phyloP scores from a whole-genome alignment of 176 grass and related monocot species.

The Oryza brachyantha region DNA sequence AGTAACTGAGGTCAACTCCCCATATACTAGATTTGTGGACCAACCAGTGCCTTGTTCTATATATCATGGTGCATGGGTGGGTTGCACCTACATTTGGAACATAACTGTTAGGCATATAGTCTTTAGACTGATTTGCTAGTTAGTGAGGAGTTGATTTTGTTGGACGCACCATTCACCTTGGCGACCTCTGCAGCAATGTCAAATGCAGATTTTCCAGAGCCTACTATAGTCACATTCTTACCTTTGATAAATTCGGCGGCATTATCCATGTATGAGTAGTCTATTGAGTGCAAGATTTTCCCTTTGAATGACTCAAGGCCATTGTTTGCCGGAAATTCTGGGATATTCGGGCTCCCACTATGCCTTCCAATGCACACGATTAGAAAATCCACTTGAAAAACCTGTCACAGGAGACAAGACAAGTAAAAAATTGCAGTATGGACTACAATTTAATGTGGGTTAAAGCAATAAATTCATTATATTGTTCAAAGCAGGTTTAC shows the following conservation, averaged over 20 bases:
- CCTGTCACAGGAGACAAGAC: constrained; percentile 16
- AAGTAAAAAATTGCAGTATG: neutral
- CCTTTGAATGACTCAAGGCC: constrained; percentile 73
- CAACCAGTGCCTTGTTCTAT: constrained; percentile 66
- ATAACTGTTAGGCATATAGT: constrained; percentile 5
- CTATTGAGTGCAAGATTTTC: constrained; percentile 63
- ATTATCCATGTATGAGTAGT: constrained; percentile 76
- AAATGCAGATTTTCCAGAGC: constrained; percentile 73
- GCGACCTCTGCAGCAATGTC: constrained; percentile 80
- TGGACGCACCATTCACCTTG: constrained; percentile 58
- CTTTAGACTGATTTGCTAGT: constrained; percentile 6
- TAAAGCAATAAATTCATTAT: neutral
- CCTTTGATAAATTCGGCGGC: constrained; percentile 49
- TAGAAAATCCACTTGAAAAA: constrained; percentile 70
- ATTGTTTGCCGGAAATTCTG: constrained; percentile 44
- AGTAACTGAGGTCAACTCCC: constrained; percentile 53
- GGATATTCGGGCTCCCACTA: constrained; percentile 74
- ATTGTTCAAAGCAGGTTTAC: neutral
- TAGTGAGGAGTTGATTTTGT: constrained; percentile 16
- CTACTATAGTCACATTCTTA: constrained; percentile 55
- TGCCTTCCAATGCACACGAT: constrained; percentile 83
- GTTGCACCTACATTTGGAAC: constrained; percentile 46
- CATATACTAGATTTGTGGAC: constrained; percentile 46
- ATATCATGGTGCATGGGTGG: constrained; percentile 70
- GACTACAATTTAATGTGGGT: neutral